phyloP scores from a whole-genome alignment of 1,139 yeast genomes.

The Suhomyces bolitotheri region DNA sequence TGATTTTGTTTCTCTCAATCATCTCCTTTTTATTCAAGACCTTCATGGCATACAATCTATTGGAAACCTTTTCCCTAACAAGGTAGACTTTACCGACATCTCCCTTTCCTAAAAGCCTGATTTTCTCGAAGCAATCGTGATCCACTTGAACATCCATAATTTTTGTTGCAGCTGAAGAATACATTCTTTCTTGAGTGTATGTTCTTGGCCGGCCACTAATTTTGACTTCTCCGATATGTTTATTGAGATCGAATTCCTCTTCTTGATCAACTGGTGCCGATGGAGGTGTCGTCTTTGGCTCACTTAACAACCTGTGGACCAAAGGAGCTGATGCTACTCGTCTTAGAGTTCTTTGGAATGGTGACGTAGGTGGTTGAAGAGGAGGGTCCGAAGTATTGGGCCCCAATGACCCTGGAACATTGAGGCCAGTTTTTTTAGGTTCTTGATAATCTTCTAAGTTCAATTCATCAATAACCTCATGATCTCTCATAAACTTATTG shows the following conservation, averaged over 20 bases:
- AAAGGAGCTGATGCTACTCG: conserved; percentile 85
- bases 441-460: conserved; percentile 1
- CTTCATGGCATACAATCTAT: conserved; percentile 87
- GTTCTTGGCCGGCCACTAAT: conserved; percentile 51
- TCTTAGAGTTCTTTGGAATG: conserved; percentile 57
- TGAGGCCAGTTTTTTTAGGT: background rate
- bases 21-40: conserved; percentile 87
- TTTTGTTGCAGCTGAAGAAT: conserved; percentile 70
- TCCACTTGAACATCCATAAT: conserved; percentile 78
- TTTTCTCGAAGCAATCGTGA: conserved; percentile 84
- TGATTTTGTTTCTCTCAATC: conserved; percentile 92
- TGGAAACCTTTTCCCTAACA: conserved; percentile 77
- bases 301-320: conserved; percentile 42
- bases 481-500: conserved; percentile 3
- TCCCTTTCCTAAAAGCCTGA: conserved; percentile 88
- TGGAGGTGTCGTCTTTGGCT: conserved; percentile 14
- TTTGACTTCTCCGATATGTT: conserved; percentile 57
- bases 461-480: conserved; percentile 4
- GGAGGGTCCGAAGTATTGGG: conserved; percentile 1
- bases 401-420: conserved; percentile 5
- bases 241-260: conserved; percentile 42
- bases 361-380: conserved; percentile 10
- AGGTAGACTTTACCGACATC: conserved; percentile 96
- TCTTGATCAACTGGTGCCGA: conserved; percentile 13
- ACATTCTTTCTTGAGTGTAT: conserved; percentile 58